phyloP scores from a whole-genome alignment of 1,284 basidiomycete genomes.

The Heterobasidion parviporum region DNA sequence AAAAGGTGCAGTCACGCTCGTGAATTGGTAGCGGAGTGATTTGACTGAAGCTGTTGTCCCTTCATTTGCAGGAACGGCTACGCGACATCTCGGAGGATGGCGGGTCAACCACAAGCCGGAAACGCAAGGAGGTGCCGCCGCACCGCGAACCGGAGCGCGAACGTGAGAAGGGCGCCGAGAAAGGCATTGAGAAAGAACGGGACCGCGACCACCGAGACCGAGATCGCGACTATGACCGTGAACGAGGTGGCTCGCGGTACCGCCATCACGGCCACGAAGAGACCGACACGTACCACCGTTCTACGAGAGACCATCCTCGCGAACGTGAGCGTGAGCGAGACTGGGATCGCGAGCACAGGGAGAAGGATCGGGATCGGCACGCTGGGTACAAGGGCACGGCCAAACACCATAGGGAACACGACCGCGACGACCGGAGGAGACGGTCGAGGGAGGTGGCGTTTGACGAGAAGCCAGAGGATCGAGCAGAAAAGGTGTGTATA shows the following conservation, averaged over 20 bases:
- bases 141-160: slow-evolving; percentile 31
- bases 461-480: slow-evolving; percentile 37
- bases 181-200: slow-evolving; percentile 10
- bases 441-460: slow-evolving; percentile 28
- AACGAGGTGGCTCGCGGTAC: slow-evolving; percentile 19
- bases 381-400: slow-evolving; percentile 30
- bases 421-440: slow-evolving; percentile 32
- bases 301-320: slow-evolving; percentile 33
- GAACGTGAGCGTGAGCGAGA: slow-evolving; percentile 36
- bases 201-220: slow-evolving; percentile 19
- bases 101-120: slow-evolving; percentile 65
- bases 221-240: slow-evolving; percentile 7
- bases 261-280: slow-evolving; percentile 10
- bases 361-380: slow-evolving; percentile 24
- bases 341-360: slow-evolving; percentile 35
- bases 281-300: slow-evolving; percentile 24
- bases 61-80: slow-evolving; percentile 63
- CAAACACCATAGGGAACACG: slow-evolving; percentile 36
- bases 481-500: slow-evolving; percentile 54
- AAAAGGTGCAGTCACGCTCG: slow-evolving; percentile 47
- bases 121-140: slow-evolving; percentile 60
- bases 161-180: slow-evolving; percentile 17
- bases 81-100: slow-evolving; percentile 69
- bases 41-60: background rate
- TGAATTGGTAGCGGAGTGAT: background rate